Base-by-base conservation (phyloP, 2,329 filamentous ascomycete genomes). In the Zymoseptoria passerinii region DNA sequence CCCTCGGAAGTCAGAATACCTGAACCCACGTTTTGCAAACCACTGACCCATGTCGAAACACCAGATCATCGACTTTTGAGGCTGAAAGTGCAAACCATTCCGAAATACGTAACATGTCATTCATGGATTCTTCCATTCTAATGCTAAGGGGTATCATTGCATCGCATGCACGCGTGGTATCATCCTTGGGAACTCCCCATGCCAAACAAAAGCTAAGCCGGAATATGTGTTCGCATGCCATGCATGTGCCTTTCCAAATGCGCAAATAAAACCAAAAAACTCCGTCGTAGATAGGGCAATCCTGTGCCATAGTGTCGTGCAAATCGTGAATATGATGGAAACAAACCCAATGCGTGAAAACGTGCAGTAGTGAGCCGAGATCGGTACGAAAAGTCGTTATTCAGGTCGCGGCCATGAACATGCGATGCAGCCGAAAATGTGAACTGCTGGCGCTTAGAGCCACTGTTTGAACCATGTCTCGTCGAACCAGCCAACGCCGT, bases 401-500 rank as follows among this genome's bases (percentile, higher is more conserved):
- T 44, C 35, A 44, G 35, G 35, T 44, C 35, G 35, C 13, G 13
- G 35, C 35, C 35, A 5, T 44, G 35, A 44, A 44, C 35, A 44
- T 44, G 35, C 35, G 35, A 44, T 44, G 35, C 35, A 44, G 35
- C 35, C 35, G 35, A 44, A 44, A 44, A 44, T 44, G 35, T 44
- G 13, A 44, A 44, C 5, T 16, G 13, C 35, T 44, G 35, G 7
- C 44, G 35, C 9, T 57, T 59, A 60, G 44, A 67, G 28, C 23
- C 57, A 62, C 49, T 62, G 48, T 56, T 63, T 50, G 59, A 68
- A 67, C 60, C 61, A 65, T 50, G 65, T 58, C 54, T 64, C 58
- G 44, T 71, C 66, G 23, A 71, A 70, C 69, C 69, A 71, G 9
- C 69, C 69, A 13, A 66, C 65, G n/a, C 61, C 87, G 53, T 96